Evolutionary conservation across 169 alveolate species (phyloP).

Genomic region (Plasmodium chabaudi): DNA sequence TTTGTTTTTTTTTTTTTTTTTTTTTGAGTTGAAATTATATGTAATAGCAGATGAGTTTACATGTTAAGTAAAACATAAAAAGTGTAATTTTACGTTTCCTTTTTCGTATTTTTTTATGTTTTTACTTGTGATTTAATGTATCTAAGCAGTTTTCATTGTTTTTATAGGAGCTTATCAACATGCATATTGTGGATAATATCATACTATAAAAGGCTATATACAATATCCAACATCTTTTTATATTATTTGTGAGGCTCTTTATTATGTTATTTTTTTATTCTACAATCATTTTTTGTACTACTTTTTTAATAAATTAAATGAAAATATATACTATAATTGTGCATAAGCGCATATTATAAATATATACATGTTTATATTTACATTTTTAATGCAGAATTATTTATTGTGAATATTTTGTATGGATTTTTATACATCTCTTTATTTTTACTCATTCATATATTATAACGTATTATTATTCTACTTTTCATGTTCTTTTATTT

Average conservation of each 20-base stretch:
- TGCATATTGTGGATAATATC: too few relatives aligned
- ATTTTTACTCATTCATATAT: background rate
- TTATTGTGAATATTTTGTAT: background rate
- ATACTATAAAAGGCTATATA: too few relatives aligned
- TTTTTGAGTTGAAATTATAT: slow-evolving; percentile 21
- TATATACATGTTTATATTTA: background rate
- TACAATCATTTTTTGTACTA: background rate
- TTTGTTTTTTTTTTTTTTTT: slow-evolving; percentile 10
- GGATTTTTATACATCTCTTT: background rate
- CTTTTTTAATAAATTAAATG: background rate
- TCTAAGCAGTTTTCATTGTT: too few relatives aligned
- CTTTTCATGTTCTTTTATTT: background rate
- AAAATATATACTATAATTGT: background rate
- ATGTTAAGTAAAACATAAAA: background rate
- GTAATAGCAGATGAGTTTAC: background rate
- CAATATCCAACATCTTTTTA: too few relatives aligned
- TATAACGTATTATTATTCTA: background rate
- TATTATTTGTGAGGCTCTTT: too few relatives aligned
- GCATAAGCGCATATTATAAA: slow-evolving; percentile 14
- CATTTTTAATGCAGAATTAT: slow-evolving; percentile 3
- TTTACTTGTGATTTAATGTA: too few relatives aligned
- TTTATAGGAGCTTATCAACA: too few relatives aligned
- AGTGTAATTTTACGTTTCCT: background rate
- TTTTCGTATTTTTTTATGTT: background rate
- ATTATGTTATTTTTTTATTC: background rate